Evolutionary conservation across 2,329 filamentous ascomycete species (phyloP).

Genomic region (Mollisia scopiformis): DNA sequence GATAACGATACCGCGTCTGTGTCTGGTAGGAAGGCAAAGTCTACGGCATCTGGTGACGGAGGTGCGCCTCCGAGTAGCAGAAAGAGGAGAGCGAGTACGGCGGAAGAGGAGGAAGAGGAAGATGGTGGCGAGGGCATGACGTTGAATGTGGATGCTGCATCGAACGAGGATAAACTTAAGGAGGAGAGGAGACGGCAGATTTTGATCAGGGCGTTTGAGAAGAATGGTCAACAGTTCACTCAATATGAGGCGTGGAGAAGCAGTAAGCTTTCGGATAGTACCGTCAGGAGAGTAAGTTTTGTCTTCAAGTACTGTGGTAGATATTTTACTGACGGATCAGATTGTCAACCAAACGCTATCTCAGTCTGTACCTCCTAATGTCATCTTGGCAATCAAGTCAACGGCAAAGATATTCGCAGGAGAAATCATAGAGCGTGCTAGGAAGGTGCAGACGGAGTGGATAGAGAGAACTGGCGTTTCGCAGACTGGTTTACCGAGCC

Average conservation of each 20-base stretch:
- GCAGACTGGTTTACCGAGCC: slow-evolving; percentile 52
- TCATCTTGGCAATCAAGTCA: slow-evolving; percentile 75
- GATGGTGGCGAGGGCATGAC: slow-evolving; percentile 48
- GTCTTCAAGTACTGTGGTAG: neutral
- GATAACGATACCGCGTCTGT: slow-evolving; percentile 51
- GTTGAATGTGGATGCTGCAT: slow-evolving; percentile 61
- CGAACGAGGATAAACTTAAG: slow-evolving; percentile 69
- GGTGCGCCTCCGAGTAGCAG: slow-evolving; percentile 34
- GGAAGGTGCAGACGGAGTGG: slow-evolving; percentile 74
- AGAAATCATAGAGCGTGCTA: slow-evolving; percentile 73
- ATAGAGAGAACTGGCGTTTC: slow-evolving; percentile 58
- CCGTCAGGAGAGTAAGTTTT: slow-evolving; percentile 66
- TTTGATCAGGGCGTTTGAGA: slow-evolving; percentile 66
- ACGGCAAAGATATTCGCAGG: slow-evolving; percentile 79
- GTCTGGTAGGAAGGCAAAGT: slow-evolving; percentile 45
- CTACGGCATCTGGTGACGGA: slow-evolving; percentile 41
- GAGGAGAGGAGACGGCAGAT: slow-evolving; percentile 60
- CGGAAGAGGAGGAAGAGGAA: slow-evolving; percentile 56
- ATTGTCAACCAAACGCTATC: slow-evolving; percentile 81
- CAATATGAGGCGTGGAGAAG: slow-evolving; percentile 74
- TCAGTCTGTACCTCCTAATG: slow-evolving; percentile 74
- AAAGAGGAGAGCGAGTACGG: slow-evolving; percentile 46
- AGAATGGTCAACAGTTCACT: slow-evolving; percentile 65
- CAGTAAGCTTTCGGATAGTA: slow-evolving; percentile 68
- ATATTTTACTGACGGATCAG: slow-evolving; percentile 37